Evolutionary conservation across 2,329 filamentous ascomycete species (phyloP), one percentile per base, ranked within the genome.

Genomic region (Lasiodiplodia theobromae): DNA sequence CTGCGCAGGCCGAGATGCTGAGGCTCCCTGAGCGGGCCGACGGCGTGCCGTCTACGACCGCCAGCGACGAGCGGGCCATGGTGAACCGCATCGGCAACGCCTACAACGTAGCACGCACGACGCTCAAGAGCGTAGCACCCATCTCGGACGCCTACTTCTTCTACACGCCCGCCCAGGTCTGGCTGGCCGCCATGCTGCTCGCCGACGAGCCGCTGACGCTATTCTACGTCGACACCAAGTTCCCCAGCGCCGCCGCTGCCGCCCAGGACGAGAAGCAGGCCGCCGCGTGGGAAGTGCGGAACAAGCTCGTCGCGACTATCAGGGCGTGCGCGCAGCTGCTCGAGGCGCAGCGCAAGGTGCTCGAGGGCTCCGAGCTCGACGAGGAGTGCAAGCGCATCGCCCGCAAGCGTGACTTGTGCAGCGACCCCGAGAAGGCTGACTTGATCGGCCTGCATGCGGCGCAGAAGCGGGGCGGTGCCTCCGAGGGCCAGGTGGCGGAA

Each of bases 111-210:
- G 62, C 68, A 21, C 62, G 62, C 51, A 69, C 76, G 16, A 76
- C 75, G 3, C 73, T 82, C 28, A 81, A 83, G 51, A 91, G 89
- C 67, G 92, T 92, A 68, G 92, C 94, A 0, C 83, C 97, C 63
- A 86, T 97, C 70, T 97, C 95, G 31, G 96, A 99, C 75, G 94
- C 89, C n/a, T 98, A 98, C 82, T 97, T 98, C 81, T 91, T 97
- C 79, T 98, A 92, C 81, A 95, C 95, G 0, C 96, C 96, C 0
- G 92, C 92, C 28, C 96, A 99, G 79, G 97, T 98, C 77, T 94
- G 94, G 89, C 86, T 98, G 69, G 91, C 93, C 0, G 89, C 94
- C 0, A 81, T 97, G 34, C 85, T 91, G 16, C 86, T 96, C 64
- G 92, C 90, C 0, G 95, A 98, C 76, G 81, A 84, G 51, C 87